Base-by-base conservation (phyloP, 2,329 filamentous ascomycete genomes). In the Cercospora janseana region DNA sequence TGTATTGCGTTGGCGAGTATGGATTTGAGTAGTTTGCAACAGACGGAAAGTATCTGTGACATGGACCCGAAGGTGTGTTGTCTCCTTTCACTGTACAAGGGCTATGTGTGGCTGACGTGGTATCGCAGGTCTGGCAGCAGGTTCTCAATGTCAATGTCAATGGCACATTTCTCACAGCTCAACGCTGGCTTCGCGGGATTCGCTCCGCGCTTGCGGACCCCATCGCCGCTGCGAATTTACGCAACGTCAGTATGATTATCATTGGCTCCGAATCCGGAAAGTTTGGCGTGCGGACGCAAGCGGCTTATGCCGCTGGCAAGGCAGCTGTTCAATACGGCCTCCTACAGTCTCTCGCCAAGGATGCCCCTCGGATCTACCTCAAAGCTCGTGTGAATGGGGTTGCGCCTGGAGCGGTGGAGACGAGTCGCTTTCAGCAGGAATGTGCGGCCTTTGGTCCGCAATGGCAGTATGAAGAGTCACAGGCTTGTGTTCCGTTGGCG, bases 401-500 rank as follows among this genome's bases (percentile, higher is more conserved):
- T 20, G 74, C 73, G 3, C 74, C 74, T 12, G 74, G 74, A 6
- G 65, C 72, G 4, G 73, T 77, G 1, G 67, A 72, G 47, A 76
- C 74, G 12, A 57, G 55, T 8, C 66, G 73, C 38, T 76, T 75
- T 54, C 56, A 58, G 44, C 64, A 71, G 44, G 73, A 75, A 52
- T 71, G 69, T 53, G 62, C 57, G 29, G 61, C 64, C 12, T 69
- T 70, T 52, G 63, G 62, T 2, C 66, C 69, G 4, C 56, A 69
- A 18, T 71, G 72, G 54, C 60, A 66, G 40, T 76, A 67, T 56
- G 49, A 66, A 6, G 72, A 76, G 57, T 64, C 67, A 35, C 68
- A 75, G 55, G 73, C 72, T 38, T 76, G 73, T 57, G 58, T 62
- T 13, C 69, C 70, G 1, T 55, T 74, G 38, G 64, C 66, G 4